A percentile compares a stretch with the other conserved stretches of the same genome.
Evolutionary conservation across 164 flowering plant genomes (phyloP).

Genomic region (Vitis rupestris): DNA sequence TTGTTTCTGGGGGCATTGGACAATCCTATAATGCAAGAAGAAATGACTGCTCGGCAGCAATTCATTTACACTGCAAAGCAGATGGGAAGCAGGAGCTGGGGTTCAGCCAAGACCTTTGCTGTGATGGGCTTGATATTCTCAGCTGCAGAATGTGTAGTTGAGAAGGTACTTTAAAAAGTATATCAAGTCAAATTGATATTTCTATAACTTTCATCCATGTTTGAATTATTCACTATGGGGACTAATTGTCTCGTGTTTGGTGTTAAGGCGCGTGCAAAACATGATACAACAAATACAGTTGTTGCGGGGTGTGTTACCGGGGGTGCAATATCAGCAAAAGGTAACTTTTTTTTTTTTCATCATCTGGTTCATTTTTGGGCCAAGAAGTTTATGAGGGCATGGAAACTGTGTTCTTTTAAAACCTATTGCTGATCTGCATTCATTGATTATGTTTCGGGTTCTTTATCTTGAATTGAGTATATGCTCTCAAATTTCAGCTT

Average conservation of each 20-base stretch:
- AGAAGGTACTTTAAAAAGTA: slow-evolving; percentile 51
- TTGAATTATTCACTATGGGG: neutral
- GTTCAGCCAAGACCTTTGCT: slow-evolving; percentile 79
- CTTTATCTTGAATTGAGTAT: too few species aligned
- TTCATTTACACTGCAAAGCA: slow-evolving; percentile 73
- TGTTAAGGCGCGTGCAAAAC: slow-evolving; percentile 82
- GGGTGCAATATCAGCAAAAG: slow-evolving; percentile 80
- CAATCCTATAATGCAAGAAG: slow-evolving; percentile 71
- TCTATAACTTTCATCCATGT: neutral
- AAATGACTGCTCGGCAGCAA: slow-evolving; percentile 78
- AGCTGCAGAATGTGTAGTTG: slow-evolving; percentile 84
- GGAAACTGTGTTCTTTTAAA: too few species aligned
- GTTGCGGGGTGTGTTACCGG: slow-evolving; percentile 96
- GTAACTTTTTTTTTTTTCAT: slow-evolving; percentile 33
- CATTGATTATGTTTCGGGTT: too few species aligned
- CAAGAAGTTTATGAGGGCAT: neutral
- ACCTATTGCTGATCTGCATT: too few species aligned
- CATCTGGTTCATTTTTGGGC: neutral
- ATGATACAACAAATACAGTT: slow-evolving; percentile 80
- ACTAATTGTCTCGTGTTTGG: slow-evolving; percentile 11
- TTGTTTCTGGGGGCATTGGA: slow-evolving; percentile 83
- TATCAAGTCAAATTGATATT: neutral
- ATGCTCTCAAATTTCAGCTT: too few species aligned
- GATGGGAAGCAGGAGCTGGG: slow-evolving; percentile 81
- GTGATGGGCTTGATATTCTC: slow-evolving; percentile 90